Base-by-base conservation (phyloP, 768 basidiomycete species). In the Podaxis sp. region DNA sequence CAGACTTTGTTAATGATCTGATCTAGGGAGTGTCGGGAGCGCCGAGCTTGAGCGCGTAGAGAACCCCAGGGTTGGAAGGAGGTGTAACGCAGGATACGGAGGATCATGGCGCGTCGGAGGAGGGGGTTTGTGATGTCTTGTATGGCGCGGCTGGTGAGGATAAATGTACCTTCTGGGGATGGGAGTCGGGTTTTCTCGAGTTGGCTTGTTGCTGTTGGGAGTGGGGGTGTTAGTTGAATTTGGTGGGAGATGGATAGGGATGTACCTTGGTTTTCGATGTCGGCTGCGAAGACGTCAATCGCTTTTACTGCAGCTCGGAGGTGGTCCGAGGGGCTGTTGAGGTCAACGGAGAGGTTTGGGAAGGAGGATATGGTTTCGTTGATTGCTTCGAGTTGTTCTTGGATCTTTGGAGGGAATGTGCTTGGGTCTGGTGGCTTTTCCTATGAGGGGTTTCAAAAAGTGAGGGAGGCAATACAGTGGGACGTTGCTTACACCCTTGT, bases 61-160 rank as follows among this genome's bases (percentile, higher is more conserved):
- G 85, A 85, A 4, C 93, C 93, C 93, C 93, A 95, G 2, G 90
- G 88, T 41, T 83, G 77, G 50, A 85, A 87, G 0, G 92, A 93
- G 46, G 87, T 75, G 67, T 86, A 89, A 13, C 91, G 90, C 56
- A 92, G 75, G 30, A 88, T 76, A 36, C 86, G 82, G 48, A 82
- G 72, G 64, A 87, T 70, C 49, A 87, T 68, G 2, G 80, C 79
- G 49, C 68, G 70, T 56, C 74, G 78, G 17, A 83, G 69, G 17
- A 73, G 65, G 0, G 72, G 71, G 44, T 81, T 74, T 1, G 69
- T 63, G 52, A 83, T 73, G 0, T 69, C 58, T 38, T 69, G 54
- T 0, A 86, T 68, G 1, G 71, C 66, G 8, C 68, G 64, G 12
- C 70, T 71, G 0, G 84, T 78, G 2, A 87, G 70, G 46, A 86